phyloP scores from a whole-genome alignment of 306 rosid species.

The Sophora flavescens region DNA sequence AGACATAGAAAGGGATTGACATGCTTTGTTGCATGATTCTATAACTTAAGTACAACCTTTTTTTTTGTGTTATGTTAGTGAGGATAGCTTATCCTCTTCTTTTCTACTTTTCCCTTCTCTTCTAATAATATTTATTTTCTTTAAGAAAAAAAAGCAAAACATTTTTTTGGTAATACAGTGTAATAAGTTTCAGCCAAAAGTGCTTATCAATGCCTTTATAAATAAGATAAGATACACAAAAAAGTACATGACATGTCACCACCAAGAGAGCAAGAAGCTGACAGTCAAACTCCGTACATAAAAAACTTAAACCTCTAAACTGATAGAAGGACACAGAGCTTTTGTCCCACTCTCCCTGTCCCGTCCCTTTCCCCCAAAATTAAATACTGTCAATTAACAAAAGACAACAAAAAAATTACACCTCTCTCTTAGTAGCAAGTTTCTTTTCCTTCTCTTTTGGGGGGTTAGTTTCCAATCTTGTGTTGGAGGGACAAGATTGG shows the following conservation, averaged over 20 bases:
- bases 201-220: slow-evolving; percentile 18
- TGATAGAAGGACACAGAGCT: neutral
- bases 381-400: slow-evolving; percentile 22
- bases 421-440: neutral
- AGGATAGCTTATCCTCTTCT: too few species aligned
- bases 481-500: neutral
- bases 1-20: too few species aligned
- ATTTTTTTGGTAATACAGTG: slow-evolving; percentile 24
- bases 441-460: neutral
- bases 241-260: slow-evolving; percentile 20
- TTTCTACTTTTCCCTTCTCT: too few species aligned
- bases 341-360: neutral
- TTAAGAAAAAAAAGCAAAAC: neutral
- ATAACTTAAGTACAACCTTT: too few species aligned
- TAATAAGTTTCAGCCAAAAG: slow-evolving; percentile 35
- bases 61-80: too few species aligned
- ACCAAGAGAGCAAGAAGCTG: slow-evolving; percentile 10
- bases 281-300: slow-evolving; percentile 21
- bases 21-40: too few species aligned
- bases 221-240: neutral
- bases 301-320: slow-evolving; percentile 15
- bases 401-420: neutral
- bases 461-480: neutral
- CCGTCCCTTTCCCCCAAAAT: neutral
- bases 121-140: too few species aligned